Conservation (phyloP, 176 grass and related monocot genomes). For the Otatea glauca region DNA sequence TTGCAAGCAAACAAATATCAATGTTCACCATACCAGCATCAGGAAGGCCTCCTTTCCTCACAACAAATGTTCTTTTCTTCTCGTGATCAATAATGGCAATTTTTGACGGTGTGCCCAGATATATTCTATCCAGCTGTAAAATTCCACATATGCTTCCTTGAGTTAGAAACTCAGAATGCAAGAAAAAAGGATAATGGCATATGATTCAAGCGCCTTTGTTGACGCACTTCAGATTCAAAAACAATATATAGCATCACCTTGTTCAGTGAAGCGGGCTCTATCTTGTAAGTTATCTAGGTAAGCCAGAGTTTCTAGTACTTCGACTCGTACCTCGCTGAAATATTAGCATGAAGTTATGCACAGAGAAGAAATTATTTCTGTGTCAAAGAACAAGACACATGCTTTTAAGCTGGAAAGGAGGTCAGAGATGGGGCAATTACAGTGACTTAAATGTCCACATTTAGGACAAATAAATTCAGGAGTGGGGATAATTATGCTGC, state of each 20-base stretch:
- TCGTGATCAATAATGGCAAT: no score
- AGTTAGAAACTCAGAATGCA: slow-evolving; percentile 32
- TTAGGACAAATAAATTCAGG: no score
- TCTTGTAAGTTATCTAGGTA: slow-evolving; percentile 94
- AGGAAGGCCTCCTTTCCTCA: no score
- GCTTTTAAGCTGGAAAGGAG: slow-evolving; percentile 11
- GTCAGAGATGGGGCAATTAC: slow-evolving; percentile 15
- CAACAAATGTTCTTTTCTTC: no score
- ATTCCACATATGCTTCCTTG: slow-evolving; percentile 25
- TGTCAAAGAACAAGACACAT: background rate
- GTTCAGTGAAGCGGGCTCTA: slow-evolving; percentile 76
- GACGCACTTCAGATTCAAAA: slow-evolving; percentile 89
- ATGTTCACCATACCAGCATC: no score
- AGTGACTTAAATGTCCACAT: background rate
- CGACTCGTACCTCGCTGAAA: slow-evolving; percentile 95
- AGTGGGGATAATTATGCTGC: no score
- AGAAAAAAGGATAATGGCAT: slow-evolving; percentile 2
- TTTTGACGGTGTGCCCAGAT: no score
- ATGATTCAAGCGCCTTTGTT: slow-evolving; percentile 20
- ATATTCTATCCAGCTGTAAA: slow-evolving; percentile 87
- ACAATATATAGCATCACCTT: slow-evolving; percentile 98
- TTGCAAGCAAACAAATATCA: no score
- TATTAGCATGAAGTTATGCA: slow-evolving; percentile 42
- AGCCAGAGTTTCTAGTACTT: slow-evolving; percentile 95
- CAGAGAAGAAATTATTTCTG: slow-evolving; percentile 14